Evolutionary conservation across 148 eudicot species (phyloP).

Genomic region (Hydrangea macrophylla): DNA sequence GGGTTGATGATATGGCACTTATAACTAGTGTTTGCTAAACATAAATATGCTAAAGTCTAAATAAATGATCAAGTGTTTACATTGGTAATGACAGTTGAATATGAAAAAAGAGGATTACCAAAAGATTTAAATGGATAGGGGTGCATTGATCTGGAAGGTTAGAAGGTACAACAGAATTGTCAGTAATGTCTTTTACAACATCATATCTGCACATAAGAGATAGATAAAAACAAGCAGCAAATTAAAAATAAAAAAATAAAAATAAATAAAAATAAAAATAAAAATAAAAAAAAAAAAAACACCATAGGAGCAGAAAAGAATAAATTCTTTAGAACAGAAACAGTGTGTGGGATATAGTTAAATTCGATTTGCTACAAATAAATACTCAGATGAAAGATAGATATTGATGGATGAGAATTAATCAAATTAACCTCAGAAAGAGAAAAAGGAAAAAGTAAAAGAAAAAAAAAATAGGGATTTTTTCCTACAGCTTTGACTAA

Average conservation of each 20-base stretch:
- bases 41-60: background rate
- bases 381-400: background rate
- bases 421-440: no score
- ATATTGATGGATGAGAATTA: background rate
- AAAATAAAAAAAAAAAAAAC: background rate
- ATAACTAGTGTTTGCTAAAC: background rate
- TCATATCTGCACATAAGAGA: slow-evolving; percentile 48
- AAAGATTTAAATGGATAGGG: slow-evolving; percentile 88
- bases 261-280: no score
- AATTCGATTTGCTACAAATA: background rate
- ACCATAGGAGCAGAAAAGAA: background rate
- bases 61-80: background rate
- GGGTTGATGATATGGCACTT: background rate
- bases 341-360: background rate
- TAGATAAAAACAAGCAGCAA: background rate
- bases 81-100: background rate
- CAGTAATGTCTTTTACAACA: slow-evolving; percentile 50
- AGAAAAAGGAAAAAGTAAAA: no score
- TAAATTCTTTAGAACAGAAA: background rate
- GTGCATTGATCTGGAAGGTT: slow-evolving; percentile 65
- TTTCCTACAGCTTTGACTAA: background rate
- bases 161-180: slow-evolving; percentile 47
- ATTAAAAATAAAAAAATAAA: no score
- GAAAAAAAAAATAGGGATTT: background rate
- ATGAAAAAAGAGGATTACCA: slow-evolving; percentile 48